phyloP scores from a whole-genome alignment of 257 asterid genomes.

The Datura wrightii region DNA sequence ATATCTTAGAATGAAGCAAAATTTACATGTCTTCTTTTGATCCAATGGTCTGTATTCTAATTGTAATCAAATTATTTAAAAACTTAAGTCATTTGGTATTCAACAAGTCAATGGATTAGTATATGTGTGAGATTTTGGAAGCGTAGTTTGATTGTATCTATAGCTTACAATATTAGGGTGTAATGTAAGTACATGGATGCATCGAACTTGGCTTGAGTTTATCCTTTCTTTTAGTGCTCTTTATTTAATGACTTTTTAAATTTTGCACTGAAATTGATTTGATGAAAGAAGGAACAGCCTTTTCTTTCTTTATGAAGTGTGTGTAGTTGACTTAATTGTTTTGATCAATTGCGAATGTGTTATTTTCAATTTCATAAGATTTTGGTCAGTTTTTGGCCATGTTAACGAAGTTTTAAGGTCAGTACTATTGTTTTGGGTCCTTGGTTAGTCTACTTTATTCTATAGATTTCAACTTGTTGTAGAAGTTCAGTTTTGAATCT shows the following conservation, averaged over 20 bases:
- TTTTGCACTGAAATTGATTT: not conserved
- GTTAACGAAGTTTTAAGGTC: not conserved
- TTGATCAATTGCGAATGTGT: not conserved
- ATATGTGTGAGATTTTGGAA: too few relatives aligned
- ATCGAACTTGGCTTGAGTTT: not conserved
- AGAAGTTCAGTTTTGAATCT: not conserved
- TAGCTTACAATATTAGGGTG: too few relatives aligned
- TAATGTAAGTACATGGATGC: too few relatives aligned
- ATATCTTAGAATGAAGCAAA: too few relatives aligned
- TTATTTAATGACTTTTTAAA: not conserved
- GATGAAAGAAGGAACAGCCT: not conserved
- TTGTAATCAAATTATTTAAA: too few relatives aligned
- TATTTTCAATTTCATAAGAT: not conserved
- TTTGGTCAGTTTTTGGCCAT: not conserved
- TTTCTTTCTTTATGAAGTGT: not conserved
- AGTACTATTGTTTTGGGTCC: constrained; percentile 1
- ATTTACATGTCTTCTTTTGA: too few relatives aligned
- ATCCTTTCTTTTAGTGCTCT: not conserved
- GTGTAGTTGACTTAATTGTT: not conserved
- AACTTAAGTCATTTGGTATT: too few relatives aligned
- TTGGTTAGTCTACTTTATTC: not conserved
- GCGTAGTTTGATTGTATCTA: too few relatives aligned
- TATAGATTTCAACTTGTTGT: constrained; percentile 7
- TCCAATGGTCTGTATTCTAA: too few relatives aligned
- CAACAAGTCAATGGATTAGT: too few relatives aligned